phyloP scores from a whole-genome alignment of 805 yeast genomes.

The Monosporozyma aquatica region DNA sequence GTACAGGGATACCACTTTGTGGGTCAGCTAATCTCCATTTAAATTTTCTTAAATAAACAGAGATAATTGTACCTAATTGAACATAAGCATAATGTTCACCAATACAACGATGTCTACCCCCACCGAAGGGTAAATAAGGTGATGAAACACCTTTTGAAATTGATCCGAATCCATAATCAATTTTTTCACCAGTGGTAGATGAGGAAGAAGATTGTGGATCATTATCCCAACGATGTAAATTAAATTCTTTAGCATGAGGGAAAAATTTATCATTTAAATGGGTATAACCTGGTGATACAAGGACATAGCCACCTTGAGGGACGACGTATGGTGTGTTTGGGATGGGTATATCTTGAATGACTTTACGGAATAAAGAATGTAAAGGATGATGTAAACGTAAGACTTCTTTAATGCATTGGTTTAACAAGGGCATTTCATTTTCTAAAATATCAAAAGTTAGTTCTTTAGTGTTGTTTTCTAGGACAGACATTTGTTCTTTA shows the following conservation, averaged over 20 bases:
- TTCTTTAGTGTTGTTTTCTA: constrained; percentile 47
- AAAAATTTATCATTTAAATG: constrained; percentile 68
- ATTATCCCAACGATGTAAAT: constrained; percentile 82
- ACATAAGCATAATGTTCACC: constrained; percentile 97
- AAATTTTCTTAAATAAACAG: constrained; percentile 64
- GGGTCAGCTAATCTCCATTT: constrained; percentile 58
- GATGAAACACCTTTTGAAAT: constrained; percentile 93
- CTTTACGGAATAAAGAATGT: constrained; percentile 93
- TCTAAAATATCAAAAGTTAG: constrained; percentile 68
- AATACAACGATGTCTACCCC: constrained; percentile 98
- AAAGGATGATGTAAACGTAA: constrained; percentile 93
- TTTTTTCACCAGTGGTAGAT: constrained; percentile 30
- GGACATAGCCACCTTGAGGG: constrained; percentile 81
- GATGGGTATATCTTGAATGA: constrained; percentile 63
- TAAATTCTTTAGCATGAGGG: constrained; percentile 62
- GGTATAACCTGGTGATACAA: constrained; percentile 91
- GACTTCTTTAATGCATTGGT: constrained; percentile 83
- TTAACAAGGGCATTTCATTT: constrained; percentile 71
- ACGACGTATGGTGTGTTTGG: constrained; percentile 74
- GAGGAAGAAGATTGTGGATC: constrained; percentile 26
- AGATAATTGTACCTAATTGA: constrained; percentile 79
- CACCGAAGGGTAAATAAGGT: constrained; percentile 96
- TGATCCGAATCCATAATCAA: constrained; percentile 95
- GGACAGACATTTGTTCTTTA: constrained; percentile 59
- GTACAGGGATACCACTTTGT: constrained; percentile 48